Evolutionary conservation across 331 rosid species (phyloP), one percentile per base, ranked within the genome.

Genomic region (Acacia concinna): DNA sequence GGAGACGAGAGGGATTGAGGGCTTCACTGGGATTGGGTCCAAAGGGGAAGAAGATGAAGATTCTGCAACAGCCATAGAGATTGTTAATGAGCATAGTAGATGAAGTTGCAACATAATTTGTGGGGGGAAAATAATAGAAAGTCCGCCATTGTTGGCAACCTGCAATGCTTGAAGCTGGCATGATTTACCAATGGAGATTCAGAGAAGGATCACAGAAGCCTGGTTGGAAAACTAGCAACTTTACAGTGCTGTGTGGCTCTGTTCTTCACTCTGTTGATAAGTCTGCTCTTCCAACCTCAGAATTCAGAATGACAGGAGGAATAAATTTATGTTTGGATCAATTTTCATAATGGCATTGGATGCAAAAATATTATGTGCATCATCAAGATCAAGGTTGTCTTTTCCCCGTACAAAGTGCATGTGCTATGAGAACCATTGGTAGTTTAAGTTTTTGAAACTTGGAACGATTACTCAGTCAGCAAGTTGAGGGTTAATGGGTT

Each of bases 1-100:
- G 51, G 83, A 41, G 49, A 96, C 82, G 20, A 96, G 85, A 31
- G 90, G 87, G 67, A 71, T 84, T 10, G 97, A 88, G 4, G 94
- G 87, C 11, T 76, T 68, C 0, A 91, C 79, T 1, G 59, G 78
- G 20, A 83, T 83, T 4, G 69, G 14, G 34, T 76, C 79, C 51
- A 85, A 49, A 21, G 21, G 13, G 70, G 63, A 77, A 3, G 78
- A 65, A 7, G 66, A 1, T 11, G 82, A 8, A 13, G 84, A 54
- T 15, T 60, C 80, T 43, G 87, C 30, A 25, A 28, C 30, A 2
- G 73, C 9, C 73, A 74, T 21, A 21, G 81, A 21, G 38, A 68
- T 7, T 9, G 84, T 65, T 6, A 59, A 64, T 15, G 66, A 76
- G 35, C 20, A 35, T 20, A 49, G n/a, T 0, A 32, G 34, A 46